Evolutionary conservation across 1,284 basidiomycete genomes (phyloP), one percentile per base, ranked within the genome.

Genomic region (Marasmius oreades): DNA sequence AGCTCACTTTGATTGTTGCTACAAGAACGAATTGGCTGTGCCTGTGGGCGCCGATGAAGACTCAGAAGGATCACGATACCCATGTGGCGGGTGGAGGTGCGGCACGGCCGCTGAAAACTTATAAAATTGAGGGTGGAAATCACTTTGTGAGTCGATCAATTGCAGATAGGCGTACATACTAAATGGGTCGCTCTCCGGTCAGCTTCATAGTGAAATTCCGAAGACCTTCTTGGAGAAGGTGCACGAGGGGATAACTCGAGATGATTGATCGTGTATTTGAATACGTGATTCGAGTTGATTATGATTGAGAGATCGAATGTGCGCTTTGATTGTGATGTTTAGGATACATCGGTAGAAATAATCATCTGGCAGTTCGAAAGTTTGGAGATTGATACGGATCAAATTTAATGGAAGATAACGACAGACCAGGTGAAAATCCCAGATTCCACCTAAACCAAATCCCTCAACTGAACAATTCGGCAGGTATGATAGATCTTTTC

Each of bases 31-130:
- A 28, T 33, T 59, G 57, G 57, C 34, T 26, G n/a, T 43, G 34
- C 24, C 33, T 46, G 10, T 59, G 57, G 57, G 44, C 39, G 10
- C 33, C 50, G 31, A 52, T 45, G 5, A 51, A 59, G 39, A 55
- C 44, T 8, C 47, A 39, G 36, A 53, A 31, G 31, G 34, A 20
- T 31, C 44, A 59, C 23, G 43, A 26, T 45, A n/a, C 24, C n/a
- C 3, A 7, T 18, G 23, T 39, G 11, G 34, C n/a, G 16, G 24
- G 7, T 31, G 42, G 23, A 11, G 26, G 10, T 20, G 14, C 22
- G 26, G 46, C 14, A n/a, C 46, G 48, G 33, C 14, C 39, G 11
- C 33, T 58, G 39, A 18, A 23, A 10, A 47, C 54, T 26, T 34
- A 51, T 10, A 33, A 42, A 18, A 51, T 58, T 14, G 47, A 51